Base-by-base conservation (phyloP, 169 alveolate genomes). In the Plasmodium berghei region DNA sequence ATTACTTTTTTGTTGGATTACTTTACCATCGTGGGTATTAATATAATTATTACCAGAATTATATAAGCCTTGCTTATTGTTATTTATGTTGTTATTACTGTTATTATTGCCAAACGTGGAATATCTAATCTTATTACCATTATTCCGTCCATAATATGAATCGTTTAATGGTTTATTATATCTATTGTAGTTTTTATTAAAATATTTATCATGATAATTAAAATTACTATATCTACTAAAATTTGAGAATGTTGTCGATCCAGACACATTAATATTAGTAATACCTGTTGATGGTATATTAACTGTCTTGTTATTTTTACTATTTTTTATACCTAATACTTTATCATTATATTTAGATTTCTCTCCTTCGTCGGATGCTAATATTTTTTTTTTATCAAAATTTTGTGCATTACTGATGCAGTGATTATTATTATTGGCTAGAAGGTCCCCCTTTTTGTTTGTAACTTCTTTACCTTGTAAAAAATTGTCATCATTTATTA, bases 171-270 rank as follows among this genome's bases (percentile, higher is more conserved):
- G 63, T 42, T 77, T 77, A 42, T 46, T 77, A 77, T 77, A 77
- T 24, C 77, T 62, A 46, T 77, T 77, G 54, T 77, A 77, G 28
- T 64, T 77, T 64, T 77, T 77, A 73, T 73, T 73, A 77, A 77
- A 77, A 63, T 58, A 77, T 77, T 77, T 77, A 62, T 77, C 89
- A 63, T 77, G 56, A 28, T 64, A 64, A 59, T 58, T 77, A 20
- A 77, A 77, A 58, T 77, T 77, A 64, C 59, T 77, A 64, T 77
- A 77, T 58, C 89, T 77, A 22, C 16, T 48, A 70, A 58, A 67
- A 73, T 64, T 73, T 12, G 59, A 24, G 42, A 40, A 5, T 42
- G 46, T 72, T 45, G 66, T 16, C 2, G 56, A 24, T 52, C 85
- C 85, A 59, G 18, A 52, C 24, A 42, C 66, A 54, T 42, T 72